phyloP scores from a whole-genome alignment of 192 early-diverging fungal species.

The Umbelopsis sp. region DNA sequence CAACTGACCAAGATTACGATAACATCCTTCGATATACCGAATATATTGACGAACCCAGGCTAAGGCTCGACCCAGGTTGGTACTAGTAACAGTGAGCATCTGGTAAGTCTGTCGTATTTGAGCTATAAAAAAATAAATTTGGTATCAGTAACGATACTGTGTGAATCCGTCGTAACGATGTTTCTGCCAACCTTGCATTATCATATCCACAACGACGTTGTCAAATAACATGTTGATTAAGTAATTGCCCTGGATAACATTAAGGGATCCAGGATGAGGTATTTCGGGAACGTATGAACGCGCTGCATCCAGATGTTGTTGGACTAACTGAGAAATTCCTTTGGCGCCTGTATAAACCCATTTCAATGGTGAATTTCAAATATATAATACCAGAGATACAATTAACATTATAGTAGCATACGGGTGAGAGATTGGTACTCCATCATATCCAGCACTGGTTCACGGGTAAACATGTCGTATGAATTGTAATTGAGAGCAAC shows the following conservation, averaged over 20 bases:
- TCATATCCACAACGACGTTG: constrained; percentile 23
- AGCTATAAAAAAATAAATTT: neutral
- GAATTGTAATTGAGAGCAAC: constrained; percentile 1
- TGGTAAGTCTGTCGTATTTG: constrained; percentile 24
- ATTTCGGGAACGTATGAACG: constrained; percentile 29
- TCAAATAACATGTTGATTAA: constrained; percentile 22
- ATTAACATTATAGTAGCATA: neutral
- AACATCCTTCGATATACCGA: constrained; percentile 24
- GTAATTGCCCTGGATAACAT: constrained; percentile 29
- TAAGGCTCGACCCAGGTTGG: constrained; percentile 4
- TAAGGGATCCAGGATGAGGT: constrained; percentile 24
- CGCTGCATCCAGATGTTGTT: constrained; percentile 22
- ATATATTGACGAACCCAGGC: constrained; percentile 32
- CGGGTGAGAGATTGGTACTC: constrained; percentile 1
- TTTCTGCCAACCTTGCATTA: constrained; percentile 24
- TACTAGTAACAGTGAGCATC: neutral
- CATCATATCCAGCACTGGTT: constrained; percentile 1
- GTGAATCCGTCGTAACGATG: neutral
- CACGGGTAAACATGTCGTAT: constrained; percentile 5
- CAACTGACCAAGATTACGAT: constrained; percentile 5
- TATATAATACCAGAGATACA: too few species aligned
- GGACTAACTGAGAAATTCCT: neutral
- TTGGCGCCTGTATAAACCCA: neutral
- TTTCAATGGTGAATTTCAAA: neutral
- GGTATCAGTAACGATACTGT: neutral